Evolutionary conservation across 495 filamentous ascomycete species (phyloP).

Genomic region (Penicillium turbatum): DNA sequence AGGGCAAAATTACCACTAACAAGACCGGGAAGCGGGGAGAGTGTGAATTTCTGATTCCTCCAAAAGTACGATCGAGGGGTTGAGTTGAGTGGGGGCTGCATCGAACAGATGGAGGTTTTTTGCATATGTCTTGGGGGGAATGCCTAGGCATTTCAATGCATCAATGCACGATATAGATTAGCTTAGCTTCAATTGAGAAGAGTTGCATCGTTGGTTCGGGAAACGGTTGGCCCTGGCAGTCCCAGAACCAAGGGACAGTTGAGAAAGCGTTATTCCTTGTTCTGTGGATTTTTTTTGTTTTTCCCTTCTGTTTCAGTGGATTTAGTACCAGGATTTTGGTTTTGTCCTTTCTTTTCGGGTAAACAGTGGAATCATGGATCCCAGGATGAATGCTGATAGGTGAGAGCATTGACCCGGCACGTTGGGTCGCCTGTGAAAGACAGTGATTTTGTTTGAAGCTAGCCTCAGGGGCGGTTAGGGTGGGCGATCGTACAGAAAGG

Average conservation of each 20-base stretch:
- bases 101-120: slow-evolving; percentile 1
- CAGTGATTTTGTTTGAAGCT: slow-evolving; percentile 30
- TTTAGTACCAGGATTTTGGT: slow-evolving; percentile 7
- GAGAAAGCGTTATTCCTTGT: slow-evolving; percentile 7
- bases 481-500: slow-evolving; percentile 16
- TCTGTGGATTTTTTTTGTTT: slow-evolving; percentile 8
- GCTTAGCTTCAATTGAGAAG: background rate
- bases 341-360: slow-evolving; percentile 4
- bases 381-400: slow-evolving; percentile 21
- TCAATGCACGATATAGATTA: background rate
- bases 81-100: slow-evolving; percentile 5
- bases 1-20: slow-evolving; percentile 16
- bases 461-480: slow-evolving; percentile 28
- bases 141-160: background rate
- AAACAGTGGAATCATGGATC: slow-evolving; percentile 8
- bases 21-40: slow-evolving; percentile 10
- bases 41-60: slow-evolving; percentile 5
- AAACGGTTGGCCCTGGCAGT: slow-evolving; percentile 27
- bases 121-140: background rate
- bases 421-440: slow-evolving; percentile 28
- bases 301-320: background rate
- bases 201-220: slow-evolving; percentile 7
- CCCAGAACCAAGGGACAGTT: slow-evolving; percentile 26
- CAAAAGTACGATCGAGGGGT: slow-evolving; percentile 29
- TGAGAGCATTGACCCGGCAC: slow-evolving; percentile 22